Evolutionary conservation across 2,329 filamentous ascomycete genomes (phyloP).

Genomic region (Colletotrichum higginsianum): DNA sequence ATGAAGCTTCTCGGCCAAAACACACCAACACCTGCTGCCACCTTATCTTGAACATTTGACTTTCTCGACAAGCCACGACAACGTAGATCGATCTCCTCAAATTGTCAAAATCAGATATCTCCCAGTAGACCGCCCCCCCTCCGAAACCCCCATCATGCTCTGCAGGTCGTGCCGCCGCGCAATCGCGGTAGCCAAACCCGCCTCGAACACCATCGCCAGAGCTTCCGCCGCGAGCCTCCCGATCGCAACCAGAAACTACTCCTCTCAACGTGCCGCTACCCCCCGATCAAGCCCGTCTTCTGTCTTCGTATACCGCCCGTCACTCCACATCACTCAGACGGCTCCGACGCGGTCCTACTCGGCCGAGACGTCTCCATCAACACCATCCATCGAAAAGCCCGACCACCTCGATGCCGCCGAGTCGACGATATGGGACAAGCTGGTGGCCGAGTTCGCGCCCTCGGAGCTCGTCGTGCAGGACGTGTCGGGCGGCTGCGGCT

Average conservation of each 20-base stretch:
- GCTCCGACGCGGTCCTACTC: conserved; percentile 29
- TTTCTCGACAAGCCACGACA: background rate
- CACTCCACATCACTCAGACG: background rate
- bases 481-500: conserved; percentile 86
- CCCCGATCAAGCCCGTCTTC: background rate
- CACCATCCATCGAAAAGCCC: conserved; percentile 57
- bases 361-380: conserved; percentile 6
- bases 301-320: background rate
- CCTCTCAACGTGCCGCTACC: background rate
- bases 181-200: conserved; percentile 32
- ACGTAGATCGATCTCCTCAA: no score
- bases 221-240: conserved; percentile 56
- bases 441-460: conserved; percentile 65
- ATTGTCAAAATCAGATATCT: no score
- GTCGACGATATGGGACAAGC: conserved; percentile 69
- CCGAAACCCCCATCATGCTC: conserved; percentile 26
- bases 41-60: background rate
- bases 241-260: conserved; percentile 55
- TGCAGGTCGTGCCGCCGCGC: conserved; percentile 43
- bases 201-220: conserved; percentile 16
- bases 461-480: conserved; percentile 78
- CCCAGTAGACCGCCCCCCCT: fast-evolving
- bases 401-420: conserved; percentile 70
- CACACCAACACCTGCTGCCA: background rate
- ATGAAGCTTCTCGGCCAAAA: conserved; percentile 14